Base-by-base conservation (phyloP, 805 yeast genomes). In the Yamadazyma kitorensis region DNA sequence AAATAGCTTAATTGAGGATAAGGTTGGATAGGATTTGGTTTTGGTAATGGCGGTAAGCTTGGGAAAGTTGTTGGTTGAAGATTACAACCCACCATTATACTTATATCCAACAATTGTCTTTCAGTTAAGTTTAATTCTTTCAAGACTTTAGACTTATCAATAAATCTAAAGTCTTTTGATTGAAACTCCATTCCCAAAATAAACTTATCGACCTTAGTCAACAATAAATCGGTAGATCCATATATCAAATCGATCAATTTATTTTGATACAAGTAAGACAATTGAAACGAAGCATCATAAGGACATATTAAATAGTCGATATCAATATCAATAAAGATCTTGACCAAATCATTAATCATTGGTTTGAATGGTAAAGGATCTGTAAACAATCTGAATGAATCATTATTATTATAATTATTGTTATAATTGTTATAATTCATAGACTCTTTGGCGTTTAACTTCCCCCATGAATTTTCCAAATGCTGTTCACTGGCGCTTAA, bases 231-330 rank as follows among this genome's bases (percentile, higher is more conserved):
- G 1, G 88, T 81, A 6, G 96, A 81, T 1, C 95, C 96, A 57
- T 79, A 85, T 23, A 89, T 77, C 4, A 83, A 79, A 55, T 89
- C 88, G 32, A 91, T 74, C 29, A 68, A 60, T 0, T 65, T 68
- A 31, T 65, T 66, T 28, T 72, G 72, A 41, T 72, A 70, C 48
- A 91, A 61, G 49, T 86, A 87, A 5, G 84, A 76, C 48, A 93
- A 67, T 58, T 91, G 96, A 25, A 80, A 74, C 61, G 87, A 79
- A 0, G 96, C 78, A 27, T 79, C 70, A 52, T 79, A 88, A 4
- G 98, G 98, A 22, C 95, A 83, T 9, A 88, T 76, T 37, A 87
- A 58, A 52, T 73, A 89, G 39, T 80, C 82, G 9, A 86, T 59
- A 3, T 65, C 72, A 31, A 70, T 65, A 14, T 70, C 72, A 23